phyloP scores from a whole-genome alignment of 345 rosid genomes.

The Gynandropsis gynandra region DNA sequence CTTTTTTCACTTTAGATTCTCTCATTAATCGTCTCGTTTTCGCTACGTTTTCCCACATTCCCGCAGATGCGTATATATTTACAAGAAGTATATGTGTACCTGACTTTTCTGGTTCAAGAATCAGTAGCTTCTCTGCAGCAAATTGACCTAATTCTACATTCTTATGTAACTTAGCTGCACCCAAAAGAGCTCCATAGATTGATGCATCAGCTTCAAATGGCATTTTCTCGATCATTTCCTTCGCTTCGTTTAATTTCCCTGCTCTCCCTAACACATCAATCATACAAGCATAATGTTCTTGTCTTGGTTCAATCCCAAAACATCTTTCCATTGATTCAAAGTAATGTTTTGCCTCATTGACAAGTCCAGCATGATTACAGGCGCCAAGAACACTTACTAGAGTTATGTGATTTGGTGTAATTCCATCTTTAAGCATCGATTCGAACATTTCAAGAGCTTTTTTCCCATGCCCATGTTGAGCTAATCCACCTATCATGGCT shows the following conservation, averaged over 20 bases:
- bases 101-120: slow-evolving; percentile 48
- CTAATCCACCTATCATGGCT: slow-evolving; percentile 53
- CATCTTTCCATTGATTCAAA: slow-evolving; percentile 40
- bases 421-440: slow-evolving; percentile 38
- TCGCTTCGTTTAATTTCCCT: slow-evolving; percentile 42
- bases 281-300: slow-evolving; percentile 63
- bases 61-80: slow-evolving; percentile 46
- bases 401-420: slow-evolving; percentile 53
- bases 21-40: slow-evolving; percentile 40
- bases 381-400: slow-evolving; percentile 47
- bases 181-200: slow-evolving; percentile 53
- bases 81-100: slow-evolving; percentile 49
- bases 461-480: slow-evolving; percentile 52
- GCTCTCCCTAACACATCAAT: slow-evolving; percentile 53
- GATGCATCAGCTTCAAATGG: slow-evolving; percentile 42
- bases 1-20: slow-evolving; percentile 46
- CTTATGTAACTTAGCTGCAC: slow-evolving; percentile 53
- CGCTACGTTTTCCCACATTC: slow-evolving; percentile 45
- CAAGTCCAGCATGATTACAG: slow-evolving; percentile 55
- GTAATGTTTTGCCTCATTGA: slow-evolving; percentile 36
- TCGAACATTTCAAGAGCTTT: slow-evolving; percentile 36
- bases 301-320: slow-evolving; percentile 36
- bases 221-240: slow-evolving; percentile 42
- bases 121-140: slow-evolving; percentile 48
- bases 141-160: slow-evolving; percentile 39